Evolutionary conservation across 352 stramenopile genomes (phyloP).

Genomic region (Globisporangium iwayamae): DNA sequence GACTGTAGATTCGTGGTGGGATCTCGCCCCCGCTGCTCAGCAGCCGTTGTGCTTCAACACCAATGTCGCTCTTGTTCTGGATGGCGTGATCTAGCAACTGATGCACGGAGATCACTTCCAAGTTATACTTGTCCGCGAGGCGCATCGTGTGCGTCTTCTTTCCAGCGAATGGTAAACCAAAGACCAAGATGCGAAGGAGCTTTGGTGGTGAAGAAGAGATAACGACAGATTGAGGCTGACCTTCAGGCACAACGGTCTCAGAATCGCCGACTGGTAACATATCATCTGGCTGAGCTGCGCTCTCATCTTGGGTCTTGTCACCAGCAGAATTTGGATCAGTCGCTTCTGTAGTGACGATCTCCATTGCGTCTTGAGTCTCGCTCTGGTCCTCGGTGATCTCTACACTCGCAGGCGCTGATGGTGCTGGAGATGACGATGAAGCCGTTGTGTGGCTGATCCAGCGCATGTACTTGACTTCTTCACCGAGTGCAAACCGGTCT

Average conservation of each 20-base stretch:
- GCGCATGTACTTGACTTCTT: conserved; percentile 62
- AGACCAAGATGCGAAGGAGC: conserved; percentile 49
- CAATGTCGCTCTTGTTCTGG: conserved; percentile 26
- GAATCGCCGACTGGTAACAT: neutral
- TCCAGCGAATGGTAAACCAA: conserved; percentile 57
- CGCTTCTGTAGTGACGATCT: neutral
- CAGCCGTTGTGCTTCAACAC: conserved; percentile 20
- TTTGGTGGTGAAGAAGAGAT: neutral
- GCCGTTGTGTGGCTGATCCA: conserved; percentile 35
- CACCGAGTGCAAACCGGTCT: conserved; percentile 46
- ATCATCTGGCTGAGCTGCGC: neutral
- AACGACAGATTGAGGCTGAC: neutral
- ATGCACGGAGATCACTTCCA: conserved; percentile 52
- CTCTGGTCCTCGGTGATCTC: neutral
- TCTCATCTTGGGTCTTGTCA: neutral
- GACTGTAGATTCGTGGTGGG: conserved; percentile 48
- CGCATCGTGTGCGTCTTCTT: conserved; percentile 50
- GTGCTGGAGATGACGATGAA: neutral
- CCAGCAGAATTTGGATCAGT: neutral
- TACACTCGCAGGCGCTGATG: neutral
- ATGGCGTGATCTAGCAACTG: conserved; percentile 34
- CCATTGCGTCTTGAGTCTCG: neutral
- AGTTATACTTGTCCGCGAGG: conserved; percentile 47
- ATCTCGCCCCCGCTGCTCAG: conserved; percentile 40
- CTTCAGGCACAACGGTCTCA: neutral